Conservation (phyloP, 345 rosid genomes). For the Orychophragmus violaceus region DNA sequence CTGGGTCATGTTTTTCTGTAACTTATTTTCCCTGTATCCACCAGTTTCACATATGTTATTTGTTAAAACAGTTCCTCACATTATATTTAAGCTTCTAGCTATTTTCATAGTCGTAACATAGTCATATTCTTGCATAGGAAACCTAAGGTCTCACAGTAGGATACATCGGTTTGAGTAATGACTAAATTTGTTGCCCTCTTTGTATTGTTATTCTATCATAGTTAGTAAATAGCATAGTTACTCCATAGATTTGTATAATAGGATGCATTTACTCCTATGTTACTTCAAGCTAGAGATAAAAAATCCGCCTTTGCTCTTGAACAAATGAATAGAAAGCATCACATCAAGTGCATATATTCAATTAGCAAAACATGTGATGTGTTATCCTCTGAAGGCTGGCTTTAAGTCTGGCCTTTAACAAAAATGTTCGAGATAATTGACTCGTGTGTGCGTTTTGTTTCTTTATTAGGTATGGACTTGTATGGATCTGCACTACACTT, state of each 20-base stretch:
- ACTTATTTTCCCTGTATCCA: neutral
- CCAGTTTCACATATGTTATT: neutral
- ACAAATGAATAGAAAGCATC: neutral
- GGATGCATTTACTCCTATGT: neutral
- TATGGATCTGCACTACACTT: conserved; percentile 91
- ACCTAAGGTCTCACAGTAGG: neutral
- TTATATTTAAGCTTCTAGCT: neutral
- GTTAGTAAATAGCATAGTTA: neutral
- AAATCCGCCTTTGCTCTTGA: neutral
- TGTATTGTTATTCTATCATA: neutral
- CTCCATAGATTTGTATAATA: neutral
- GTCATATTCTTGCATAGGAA: too few species aligned
- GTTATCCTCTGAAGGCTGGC: neutral
- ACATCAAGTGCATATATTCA: neutral
- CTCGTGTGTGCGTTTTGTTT: neutral
- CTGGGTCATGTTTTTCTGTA: neutral
- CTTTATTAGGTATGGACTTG: conserved; percentile 67
- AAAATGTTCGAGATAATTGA: neutral
- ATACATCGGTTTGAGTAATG: neutral
- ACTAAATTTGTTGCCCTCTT: neutral
- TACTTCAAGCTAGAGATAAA: neutral
- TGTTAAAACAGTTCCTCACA: neutral
- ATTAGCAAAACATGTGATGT: neutral
- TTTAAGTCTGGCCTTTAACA: neutral
- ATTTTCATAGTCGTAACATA: neutral